Evolutionary conservation across 352 stramenopile genomes (phyloP).

Genomic region (Globisporangium heterothallicum): DNA sequence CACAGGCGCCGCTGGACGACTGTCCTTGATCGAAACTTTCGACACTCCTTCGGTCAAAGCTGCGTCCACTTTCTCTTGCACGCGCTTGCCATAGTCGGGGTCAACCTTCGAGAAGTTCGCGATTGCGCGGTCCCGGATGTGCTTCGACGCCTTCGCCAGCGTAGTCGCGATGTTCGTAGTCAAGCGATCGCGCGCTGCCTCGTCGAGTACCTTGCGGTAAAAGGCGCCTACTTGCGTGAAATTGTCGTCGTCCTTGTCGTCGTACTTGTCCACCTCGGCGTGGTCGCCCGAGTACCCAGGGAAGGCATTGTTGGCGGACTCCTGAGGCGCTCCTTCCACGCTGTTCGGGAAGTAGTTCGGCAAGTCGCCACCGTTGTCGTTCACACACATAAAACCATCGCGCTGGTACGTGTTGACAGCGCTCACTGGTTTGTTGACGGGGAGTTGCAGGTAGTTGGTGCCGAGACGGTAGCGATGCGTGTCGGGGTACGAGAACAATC

Average conservation of each 20-base stretch:
- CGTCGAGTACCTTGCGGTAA: slow-evolving; percentile 77
- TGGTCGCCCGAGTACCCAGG: slow-evolving; percentile 32
- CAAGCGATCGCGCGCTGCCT: slow-evolving; percentile 63
- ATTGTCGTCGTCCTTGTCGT: slow-evolving; percentile 87
- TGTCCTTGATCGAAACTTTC: slow-evolving; percentile 14
- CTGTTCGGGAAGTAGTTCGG: slow-evolving; percentile 90
- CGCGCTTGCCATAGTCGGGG: slow-evolving; percentile 74
- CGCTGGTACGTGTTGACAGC: slow-evolving; percentile 73
- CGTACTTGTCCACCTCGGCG: slow-evolving; percentile 50
- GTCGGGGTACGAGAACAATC: slow-evolving; percentile 89
- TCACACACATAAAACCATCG: slow-evolving; percentile 73
- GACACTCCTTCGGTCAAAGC: slow-evolving; percentile 9
- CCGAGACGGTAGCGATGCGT: slow-evolving; percentile 85
- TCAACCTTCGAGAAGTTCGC: slow-evolving; percentile 87
- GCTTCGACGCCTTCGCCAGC: slow-evolving; percentile 71
- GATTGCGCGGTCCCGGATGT: slow-evolving; percentile 78
- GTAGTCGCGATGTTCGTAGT: slow-evolving; percentile 86
- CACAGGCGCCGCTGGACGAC: slow-evolving; percentile 27
- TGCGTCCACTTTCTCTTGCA: slow-evolving; percentile 67
- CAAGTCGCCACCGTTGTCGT: slow-evolving; percentile 58
- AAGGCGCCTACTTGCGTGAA: slow-evolving; percentile 79
- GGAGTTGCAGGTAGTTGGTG: slow-evolving; percentile 87
- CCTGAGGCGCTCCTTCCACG: slow-evolving; percentile 37
- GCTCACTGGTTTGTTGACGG: slow-evolving; percentile 80
- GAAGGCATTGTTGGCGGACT: slow-evolving; percentile 25